Evolutionary conservation across 352 stramenopile genomes (phyloP), one percentile per base, ranked within the genome.

Genomic region (Globisporangium parvum): DNA sequence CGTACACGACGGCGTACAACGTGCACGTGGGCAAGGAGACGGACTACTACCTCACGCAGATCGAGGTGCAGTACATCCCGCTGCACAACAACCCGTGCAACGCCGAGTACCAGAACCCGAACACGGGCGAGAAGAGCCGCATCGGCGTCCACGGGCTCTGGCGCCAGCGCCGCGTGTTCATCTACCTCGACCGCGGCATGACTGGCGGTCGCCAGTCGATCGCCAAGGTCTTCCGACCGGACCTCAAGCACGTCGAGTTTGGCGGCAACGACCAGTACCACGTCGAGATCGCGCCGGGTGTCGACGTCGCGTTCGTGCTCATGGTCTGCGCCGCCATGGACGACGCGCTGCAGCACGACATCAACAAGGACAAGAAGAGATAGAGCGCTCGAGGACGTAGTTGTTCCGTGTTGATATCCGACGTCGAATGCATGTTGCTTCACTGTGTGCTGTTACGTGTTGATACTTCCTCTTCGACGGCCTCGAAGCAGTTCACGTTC

Each of bases 21-120:
- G 59, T 79, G 23, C 71, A 62, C 57, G 42, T 79, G 2, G 70
- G 70, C 50, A 79, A 71, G 21, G 56, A 67, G n/a, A 51, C 49
- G 11, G 49, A 65, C 37, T 56, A 53, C 6, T 20, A 57, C 26
- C 56, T 79, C n/a, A 73, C 65, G 26, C 63, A 62, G 18, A 47
- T 76, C 14, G 31, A 60, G 17, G 59, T 75, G 53, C 69, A 73
- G 46, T 77, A 70, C 37, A 56, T 73, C 10, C 60, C 69, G 6
- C 54, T 66, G 12, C 39, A 63, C 59, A 60, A 62, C 21, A 69
- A 76, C 15, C 57, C 73, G 39, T 40, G 71, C 20, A 58, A 65
- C 11, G 35, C 48, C 51, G 67, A 79, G 39, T 61, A 69, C 33
- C 62, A 70, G 24, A 64, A 76, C 58, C 59, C 62, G 10, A 47